Base-by-base conservation (phyloP, 108 stramenopile species). In the Cyclotella kingstonii region DNA sequence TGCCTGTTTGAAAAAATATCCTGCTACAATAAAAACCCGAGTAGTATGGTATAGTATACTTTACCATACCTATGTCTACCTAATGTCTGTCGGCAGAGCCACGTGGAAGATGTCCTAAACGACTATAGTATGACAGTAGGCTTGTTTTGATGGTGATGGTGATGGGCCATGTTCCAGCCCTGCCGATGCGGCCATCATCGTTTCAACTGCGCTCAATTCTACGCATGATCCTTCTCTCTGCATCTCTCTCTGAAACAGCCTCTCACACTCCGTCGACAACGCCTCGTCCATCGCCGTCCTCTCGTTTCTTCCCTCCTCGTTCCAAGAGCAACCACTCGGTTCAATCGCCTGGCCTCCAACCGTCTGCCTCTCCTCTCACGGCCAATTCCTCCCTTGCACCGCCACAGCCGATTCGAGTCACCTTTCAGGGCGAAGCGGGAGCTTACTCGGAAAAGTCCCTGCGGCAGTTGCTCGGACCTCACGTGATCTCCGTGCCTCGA, bases 381-480 rank as follows among this genome's bases (percentile, higher is more conserved):
- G n/a, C n/a, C n/a, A n/a, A n/a, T n/a, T n/a, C n/a, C n/a, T n/a
- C 39, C 46, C 15, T 35, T 60, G 27, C 44, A 42, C 18, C 51
- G 33, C 22, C 54, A 11, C 55, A 63, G 45, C 57, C 71, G 25
- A 71, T 92, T 38, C 83, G 91, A n/a, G 91, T 96, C 5, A 89
- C 92, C 27, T 96, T 89, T 76, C 96, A 98, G 71, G 98, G 98
- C 9, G 98, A 96, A 63, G 90, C 96, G 14, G 98, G 98, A 0
- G 97, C 97, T 14, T 99, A 99, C 73, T 93, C 91, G 17, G 97
- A 99, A 80, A 96, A 98, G 58, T 82, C 96, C 5, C 77, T 93
- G 21, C 64, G 93, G 23, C 93, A 96, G 67, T 77, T 98, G 0
- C 77, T 99, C 22, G 98, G 98, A 2, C 70, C 74, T 25, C 71